Conservation (phyloP, 1,284 basidiomycete genomes). For the Chalciporus sp. region DNA sequence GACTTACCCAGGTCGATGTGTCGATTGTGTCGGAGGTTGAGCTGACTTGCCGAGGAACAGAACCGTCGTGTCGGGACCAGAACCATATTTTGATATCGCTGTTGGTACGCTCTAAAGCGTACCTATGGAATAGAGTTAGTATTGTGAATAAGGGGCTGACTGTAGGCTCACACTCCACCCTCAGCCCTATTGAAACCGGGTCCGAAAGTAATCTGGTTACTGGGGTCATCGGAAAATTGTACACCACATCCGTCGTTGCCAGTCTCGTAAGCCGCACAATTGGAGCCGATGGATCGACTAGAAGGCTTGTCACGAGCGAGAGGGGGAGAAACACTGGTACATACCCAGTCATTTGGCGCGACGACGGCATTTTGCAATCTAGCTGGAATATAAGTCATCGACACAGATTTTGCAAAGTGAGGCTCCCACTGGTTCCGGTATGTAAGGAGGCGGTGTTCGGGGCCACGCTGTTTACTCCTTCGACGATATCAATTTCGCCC, state of each 20-base stretch:
- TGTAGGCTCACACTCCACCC: conserved; percentile 40
- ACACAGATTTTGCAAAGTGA: not conserved
- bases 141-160: not conserved
- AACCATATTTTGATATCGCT: conserved; percentile 24
- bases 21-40: conserved; percentile 10
- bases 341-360: conserved; percentile 27
- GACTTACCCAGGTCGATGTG: conserved; percentile 25
- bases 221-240: conserved; percentile 31
- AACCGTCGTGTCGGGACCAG: conserved; percentile 19
- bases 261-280: conserved; percentile 29
- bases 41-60: conserved; percentile 20
- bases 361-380: conserved; percentile 24
- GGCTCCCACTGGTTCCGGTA: conserved; percentile 22
- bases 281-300: conserved; percentile 17
- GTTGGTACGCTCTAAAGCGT: conserved; percentile 25
- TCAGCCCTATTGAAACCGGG: conserved; percentile 41
- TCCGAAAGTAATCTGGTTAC: conserved; percentile 35
- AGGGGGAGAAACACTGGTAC: conserved; percentile 2
- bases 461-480: conserved; percentile 28
- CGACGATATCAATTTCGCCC: conserved; percentile 40
- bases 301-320: conserved; percentile 4
- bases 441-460: conserved; percentile 32
- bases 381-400: not conserved
- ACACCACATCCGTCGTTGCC: conserved; percentile 51
- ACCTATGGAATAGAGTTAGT: conserved; percentile 21